Base-by-base conservation (phyloP, 345 rosid genomes). In the Arabidopsis suecica region DNA sequence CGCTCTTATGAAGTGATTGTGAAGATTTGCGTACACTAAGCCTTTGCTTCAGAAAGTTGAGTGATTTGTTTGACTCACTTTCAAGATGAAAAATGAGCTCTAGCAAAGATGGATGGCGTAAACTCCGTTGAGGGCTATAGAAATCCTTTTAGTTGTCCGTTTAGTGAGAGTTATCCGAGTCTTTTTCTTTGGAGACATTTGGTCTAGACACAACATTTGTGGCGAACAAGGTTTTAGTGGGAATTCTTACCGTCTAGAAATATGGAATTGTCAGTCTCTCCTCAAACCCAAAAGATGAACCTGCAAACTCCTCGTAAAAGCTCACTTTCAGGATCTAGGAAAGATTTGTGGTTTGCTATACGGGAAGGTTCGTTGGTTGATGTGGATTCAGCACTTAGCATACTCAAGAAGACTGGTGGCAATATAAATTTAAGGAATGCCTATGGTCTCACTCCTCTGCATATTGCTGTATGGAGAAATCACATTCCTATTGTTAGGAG, bases 381-480 rank as follows among this genome's bases (percentile, higher is more conserved):
- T 79, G 88, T 95, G 1, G 99, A 95, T 44, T 86, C 79, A 44
- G 89, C 93, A 7, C 72, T 95, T 59, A 84, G 77, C 23, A 58
- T 77, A 53, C 71, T 90, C 58, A 95, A 92, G 96, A 95, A 95
- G 81, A 90, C 54, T 51, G 96, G 97, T 64, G 97, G 88, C 54
- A 88, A 85, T 80, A 73, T 92, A 12, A 87, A 95, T 79, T 66
- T 86, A 56, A 85, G 97, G 78, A 95, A 90, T 74, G 66, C 40
- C 23, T 86, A 82, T 85, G 99, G 99, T 34, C 72, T 90, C 74
- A 90, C 97, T 71, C 91, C 97, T 63, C 91, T 95, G 77, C 97
- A 92, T 78, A 75, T 89, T 64, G 99, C 99, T 23, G 79, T 84
- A 54, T 92, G 97, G 99, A 95, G 97, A 86, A 95, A 95, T 69